Conservation (phyloP, 345 rosid genomes). For the Eucalyptus tenuipes region DNA sequence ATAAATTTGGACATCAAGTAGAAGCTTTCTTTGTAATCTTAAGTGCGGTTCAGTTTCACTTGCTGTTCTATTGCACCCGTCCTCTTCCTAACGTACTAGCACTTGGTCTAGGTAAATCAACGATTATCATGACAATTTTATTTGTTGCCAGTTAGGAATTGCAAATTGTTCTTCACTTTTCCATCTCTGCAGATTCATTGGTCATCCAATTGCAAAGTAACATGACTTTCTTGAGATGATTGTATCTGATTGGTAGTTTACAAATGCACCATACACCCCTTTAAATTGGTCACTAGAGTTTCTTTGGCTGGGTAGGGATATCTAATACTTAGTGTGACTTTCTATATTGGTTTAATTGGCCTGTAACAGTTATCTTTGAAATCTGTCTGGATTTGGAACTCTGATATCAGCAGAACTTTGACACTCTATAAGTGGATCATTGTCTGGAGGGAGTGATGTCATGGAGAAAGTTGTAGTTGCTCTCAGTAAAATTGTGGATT, state of each 20-base stretch:
- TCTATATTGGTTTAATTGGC: not conserved
- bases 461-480: not conserved
- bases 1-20: constrained; percentile 80
- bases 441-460: not conserved
- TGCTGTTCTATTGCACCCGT: constrained; percentile 90
- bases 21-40: constrained; percentile 86
- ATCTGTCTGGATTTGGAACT: not conserved
- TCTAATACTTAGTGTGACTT: not conserved
- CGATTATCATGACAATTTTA: not conserved
- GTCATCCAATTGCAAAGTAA: not conserved
- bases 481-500: not conserved
- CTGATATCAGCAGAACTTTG: not conserved
- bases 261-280: not conserved
- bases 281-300: not conserved
- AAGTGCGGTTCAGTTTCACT: constrained; percentile 79
- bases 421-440: not conserved
- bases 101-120: constrained; percentile 66
- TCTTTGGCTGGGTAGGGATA: not conserved
- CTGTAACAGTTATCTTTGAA: not conserved
- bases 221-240: not conserved
- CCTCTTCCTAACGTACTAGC: constrained; percentile 88
- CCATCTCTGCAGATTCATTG: not conserved
- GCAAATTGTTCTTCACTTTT: not conserved
- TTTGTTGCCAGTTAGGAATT: not conserved
- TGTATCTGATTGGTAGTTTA: not conserved